Conservation (phyloP, 176 grass and related monocot species). For the Musa acuminata region DNA sequence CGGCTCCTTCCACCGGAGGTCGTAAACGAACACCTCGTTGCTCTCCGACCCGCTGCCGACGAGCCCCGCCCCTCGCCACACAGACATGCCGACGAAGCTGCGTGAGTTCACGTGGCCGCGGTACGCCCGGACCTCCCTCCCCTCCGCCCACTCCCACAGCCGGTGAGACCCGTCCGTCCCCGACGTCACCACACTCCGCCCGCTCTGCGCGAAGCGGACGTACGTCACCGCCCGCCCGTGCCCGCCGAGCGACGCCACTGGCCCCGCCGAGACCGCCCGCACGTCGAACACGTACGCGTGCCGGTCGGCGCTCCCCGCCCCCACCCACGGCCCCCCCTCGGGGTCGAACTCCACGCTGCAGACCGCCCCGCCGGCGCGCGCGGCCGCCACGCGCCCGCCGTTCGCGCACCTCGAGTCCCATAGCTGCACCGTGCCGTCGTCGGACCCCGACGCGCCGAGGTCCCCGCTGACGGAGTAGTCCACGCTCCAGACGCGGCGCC, state of each 20-base stretch:
- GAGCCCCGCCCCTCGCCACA: conserved; percentile 53
- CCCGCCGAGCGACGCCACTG: conserved; percentile 41
- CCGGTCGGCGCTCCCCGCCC: conserved; percentile 60
- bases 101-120: conserved; percentile 61
- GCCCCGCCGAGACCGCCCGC: conserved; percentile 48
- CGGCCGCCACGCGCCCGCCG: not conserved
- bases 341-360: conserved; percentile 18
- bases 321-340: conserved; percentile 45
- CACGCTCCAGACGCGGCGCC: conserved; percentile 69
- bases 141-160: conserved; percentile 52
- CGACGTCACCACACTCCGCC: conserved; percentile 55
- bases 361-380: conserved; percentile 12
- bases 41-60: conserved; percentile 75
- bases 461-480: conserved; percentile 47
- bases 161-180: conserved; percentile 63
- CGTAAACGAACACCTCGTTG: conserved; percentile 89
- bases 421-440: conserved; percentile 68
- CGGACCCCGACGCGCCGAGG: conserved; percentile 67
- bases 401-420: conserved; percentile 43
- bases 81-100: conserved; percentile 86
- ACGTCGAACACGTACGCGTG: conserved; percentile 64
- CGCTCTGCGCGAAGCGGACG: conserved; percentile 44
- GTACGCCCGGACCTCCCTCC: conserved; percentile 57
- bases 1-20: conserved; percentile 67
- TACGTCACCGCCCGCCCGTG: conserved; percentile 73